A percentile compares a stretch with the other conserved stretches of the same genome.
Evolutionary conservation across 768 basidiomycete genomes (phyloP).

Genomic region (Boletus vinaceobasis): DNA sequence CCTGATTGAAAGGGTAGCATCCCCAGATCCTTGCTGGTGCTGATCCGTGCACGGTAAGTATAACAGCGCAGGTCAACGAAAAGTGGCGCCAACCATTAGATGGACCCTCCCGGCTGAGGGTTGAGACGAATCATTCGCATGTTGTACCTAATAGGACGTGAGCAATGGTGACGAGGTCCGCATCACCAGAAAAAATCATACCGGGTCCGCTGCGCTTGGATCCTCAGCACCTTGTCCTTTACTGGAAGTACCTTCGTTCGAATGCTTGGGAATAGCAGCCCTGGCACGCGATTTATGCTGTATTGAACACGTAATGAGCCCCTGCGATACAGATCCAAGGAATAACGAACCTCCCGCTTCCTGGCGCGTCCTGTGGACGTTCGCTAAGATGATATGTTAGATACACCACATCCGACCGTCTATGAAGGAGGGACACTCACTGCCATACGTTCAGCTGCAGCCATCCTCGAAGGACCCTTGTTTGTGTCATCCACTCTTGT

Average conservation of each 20-base stretch:
- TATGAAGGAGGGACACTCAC: too few species aligned
- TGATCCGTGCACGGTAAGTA: background rate
- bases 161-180: background rate
- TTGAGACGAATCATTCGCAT: background rate
- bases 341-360: too few species aligned
- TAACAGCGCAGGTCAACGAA: background rate
- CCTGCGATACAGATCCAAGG: too few species aligned
- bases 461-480: too few species aligned
- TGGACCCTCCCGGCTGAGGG: background rate
- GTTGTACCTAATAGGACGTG: background rate
- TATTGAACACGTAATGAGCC: too few species aligned
- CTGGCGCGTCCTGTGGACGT: too few species aligned
- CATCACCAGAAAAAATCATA: background rate
- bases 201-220: too few species aligned
- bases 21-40: background rate
- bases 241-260: background rate
- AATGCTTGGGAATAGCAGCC: background rate
- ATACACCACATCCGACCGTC: too few species aligned
- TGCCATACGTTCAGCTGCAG: too few species aligned
- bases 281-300: too few species aligned
- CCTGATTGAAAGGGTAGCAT: background rate
- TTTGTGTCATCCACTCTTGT: too few species aligned
- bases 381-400: too few species aligned
- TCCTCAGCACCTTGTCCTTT: background rate
- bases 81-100: background rate